These are phyloP conservation scores for Imleria badia DNA, from an alignment of 768 basidiomycete species.

Conservation along the genomic window DNA sequence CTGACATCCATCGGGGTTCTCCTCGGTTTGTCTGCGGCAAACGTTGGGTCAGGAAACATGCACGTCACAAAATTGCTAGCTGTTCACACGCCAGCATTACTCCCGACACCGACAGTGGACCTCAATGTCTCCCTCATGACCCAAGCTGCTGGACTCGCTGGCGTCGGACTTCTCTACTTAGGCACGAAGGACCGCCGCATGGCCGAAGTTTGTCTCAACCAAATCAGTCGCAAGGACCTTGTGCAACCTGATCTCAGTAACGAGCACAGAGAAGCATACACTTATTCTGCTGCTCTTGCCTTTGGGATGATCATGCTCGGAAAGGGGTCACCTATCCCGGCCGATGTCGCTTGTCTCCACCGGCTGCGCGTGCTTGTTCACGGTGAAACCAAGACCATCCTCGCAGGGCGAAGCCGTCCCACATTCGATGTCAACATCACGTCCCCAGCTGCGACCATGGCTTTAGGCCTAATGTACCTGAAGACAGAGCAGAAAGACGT, in stretches of 20 bases:
- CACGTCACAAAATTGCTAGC: conserved; percentile 91
- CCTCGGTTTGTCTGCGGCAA: conserved; percentile 90
- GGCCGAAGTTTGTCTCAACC: conserved; percentile 88
- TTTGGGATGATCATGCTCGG: conserved; percentile 98
- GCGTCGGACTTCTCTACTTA: conserved; percentile 86
- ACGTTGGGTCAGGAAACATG: conserved; percentile 79
- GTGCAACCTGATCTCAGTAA: conserved; percentile 81
- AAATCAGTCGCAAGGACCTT: conserved; percentile 77
- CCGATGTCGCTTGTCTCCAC: conserved; percentile 68
- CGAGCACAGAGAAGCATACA: conserved; percentile 91
- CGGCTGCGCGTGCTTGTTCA: conserved; percentile 75
- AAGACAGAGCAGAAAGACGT: conserved; percentile 82
- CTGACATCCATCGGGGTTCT: conserved; percentile 91
- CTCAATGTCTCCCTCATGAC: conserved; percentile 89
- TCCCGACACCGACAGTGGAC: conserved; percentile 83
- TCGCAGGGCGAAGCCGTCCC: conserved; percentile 38
- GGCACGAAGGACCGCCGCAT: conserved; percentile 86
- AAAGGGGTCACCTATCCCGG: conserved; percentile 73
- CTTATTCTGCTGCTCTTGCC: conserved; percentile 81
- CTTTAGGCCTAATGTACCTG: conserved; percentile 91
- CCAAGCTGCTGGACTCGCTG: conserved; percentile 84
- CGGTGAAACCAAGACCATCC: conserved; percentile 55
- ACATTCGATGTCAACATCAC: conserved; percentile 87
- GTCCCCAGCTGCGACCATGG: conserved; percentile 87
- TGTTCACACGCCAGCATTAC: conserved; percentile 89